Base-by-base conservation (phyloP, 2,329 filamentous ascomycete species). In the Thielaviopsis punctulata region DNA sequence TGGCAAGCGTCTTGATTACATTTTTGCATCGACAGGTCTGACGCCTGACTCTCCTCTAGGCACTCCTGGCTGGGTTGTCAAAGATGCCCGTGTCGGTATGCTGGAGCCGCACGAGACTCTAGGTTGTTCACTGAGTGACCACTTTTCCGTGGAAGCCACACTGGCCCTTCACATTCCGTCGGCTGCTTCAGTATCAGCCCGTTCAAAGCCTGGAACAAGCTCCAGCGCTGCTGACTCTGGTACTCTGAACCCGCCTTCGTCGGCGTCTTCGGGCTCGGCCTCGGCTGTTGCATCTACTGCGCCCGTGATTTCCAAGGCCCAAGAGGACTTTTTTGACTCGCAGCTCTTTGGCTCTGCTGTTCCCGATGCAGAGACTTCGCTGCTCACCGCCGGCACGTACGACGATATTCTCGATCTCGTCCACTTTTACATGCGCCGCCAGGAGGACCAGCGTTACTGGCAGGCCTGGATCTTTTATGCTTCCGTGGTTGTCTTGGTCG, bases 1-100 rank as follows among this genome's bases (percentile, higher is more conserved):
- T 22, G 90, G 84, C n/a, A 90, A 95, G 64, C 74, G 92, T 21
- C 75, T 96, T 47, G 92, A 98, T 67, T 98, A 98, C 66, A 84
- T 98, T 61, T 96, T 98, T 66, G 82, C 86, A 59, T 78, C 76
- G 1, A 75, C 76, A 12, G 75, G 72, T 12, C 58, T 62, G 58
- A 51, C 60, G 55, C 18, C 57, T 41, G 50, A 52, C 48, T 52
- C 50, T 27, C 51, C 54, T 46, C 58, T 61, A 4, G 62, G 65
- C 50, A 67, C 64, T 57, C 47, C 64, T 55, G 61, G 64, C 45
- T 95, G 89, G 88, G 69, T 76, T 12, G 79, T 95, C 54, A 73
- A 79, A 55, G 72, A 75, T 7, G 82, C 77, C 2, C 75, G 78
- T 48, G 84, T 98, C 1, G 82, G 83, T 55, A 87, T 95, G 79